Conservation (phyloP, 106 monocot genomes). For the Vanilla planifolia region DNA sequence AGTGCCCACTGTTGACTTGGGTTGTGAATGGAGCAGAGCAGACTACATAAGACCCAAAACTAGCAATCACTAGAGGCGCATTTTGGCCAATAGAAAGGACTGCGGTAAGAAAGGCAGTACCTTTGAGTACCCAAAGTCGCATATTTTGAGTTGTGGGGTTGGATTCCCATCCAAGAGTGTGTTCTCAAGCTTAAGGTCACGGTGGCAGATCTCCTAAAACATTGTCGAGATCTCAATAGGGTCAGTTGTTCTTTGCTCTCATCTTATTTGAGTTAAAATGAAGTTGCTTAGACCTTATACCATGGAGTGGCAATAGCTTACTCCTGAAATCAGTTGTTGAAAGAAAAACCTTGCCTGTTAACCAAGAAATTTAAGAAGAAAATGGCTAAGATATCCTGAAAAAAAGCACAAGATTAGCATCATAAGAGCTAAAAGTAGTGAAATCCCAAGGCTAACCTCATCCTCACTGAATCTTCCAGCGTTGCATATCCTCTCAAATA, state of each 20-base stretch:
- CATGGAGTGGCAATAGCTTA: conserved; percentile 84
- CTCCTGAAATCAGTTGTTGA: conserved; percentile 85
- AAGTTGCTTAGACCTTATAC: conserved; percentile 16
- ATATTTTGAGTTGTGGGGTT: conserved; percentile 74
- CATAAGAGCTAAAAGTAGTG: neutral
- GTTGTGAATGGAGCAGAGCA: conserved; percentile 78
- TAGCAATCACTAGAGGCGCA: neutral
- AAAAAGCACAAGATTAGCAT: too few species aligned
- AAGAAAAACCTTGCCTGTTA: conserved; percentile 88
- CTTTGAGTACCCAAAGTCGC: conserved; percentile 96
- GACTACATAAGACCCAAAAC: conserved; percentile 33
- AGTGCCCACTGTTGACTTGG: conserved; percentile 94
- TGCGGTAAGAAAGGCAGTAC: conserved; percentile 16
- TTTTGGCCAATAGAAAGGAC: conserved; percentile 1
- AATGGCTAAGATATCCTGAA: too few species aligned
- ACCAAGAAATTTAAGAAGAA: conserved; percentile 5
- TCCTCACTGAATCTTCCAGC: conserved; percentile 86
- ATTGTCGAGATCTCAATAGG: neutral
- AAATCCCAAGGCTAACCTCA: too few species aligned
- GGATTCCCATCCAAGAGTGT: conserved; percentile 84
- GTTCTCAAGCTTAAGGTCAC: conserved; percentile 93
- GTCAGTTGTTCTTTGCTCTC: neutral
- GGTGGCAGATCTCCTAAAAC: conserved; percentile 80
- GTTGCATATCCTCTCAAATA: conserved; percentile 78
- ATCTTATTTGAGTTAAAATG: neutral